phyloP scores from a whole-genome alignment of 495 filamentous ascomycete genomes.

The Talaromyces nanjingensis region DNA sequence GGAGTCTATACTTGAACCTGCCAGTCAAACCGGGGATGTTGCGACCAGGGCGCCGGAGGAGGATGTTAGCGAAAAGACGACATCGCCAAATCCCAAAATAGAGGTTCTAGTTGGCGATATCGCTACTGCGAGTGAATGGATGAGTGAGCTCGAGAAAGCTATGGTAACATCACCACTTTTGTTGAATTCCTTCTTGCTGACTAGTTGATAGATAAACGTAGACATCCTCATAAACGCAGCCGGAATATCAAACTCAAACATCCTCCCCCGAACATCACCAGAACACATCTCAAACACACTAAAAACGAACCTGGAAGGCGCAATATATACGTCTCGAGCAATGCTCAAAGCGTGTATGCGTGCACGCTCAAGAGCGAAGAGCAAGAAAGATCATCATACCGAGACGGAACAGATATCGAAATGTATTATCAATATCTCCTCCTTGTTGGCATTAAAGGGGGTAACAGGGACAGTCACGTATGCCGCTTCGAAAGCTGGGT shows the following conservation, averaged over 20 bases:
- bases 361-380: slow-evolving; percentile 24
- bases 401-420: slow-evolving; percentile 18
- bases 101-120: slow-evolving; percentile 41
- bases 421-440: slow-evolving; percentile 77
- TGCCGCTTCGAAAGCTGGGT: slow-evolving; percentile 72
- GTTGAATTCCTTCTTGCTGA: neutral
- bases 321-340: slow-evolving; percentile 56
- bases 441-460: slow-evolving; percentile 57
- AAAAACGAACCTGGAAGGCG: slow-evolving; percentile 62
- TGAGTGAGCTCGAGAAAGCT: slow-evolving; percentile 31
- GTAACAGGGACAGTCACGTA: slow-evolving; percentile 64
- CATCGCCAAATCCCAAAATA: neutral
- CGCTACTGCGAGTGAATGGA: slow-evolving; percentile 36
- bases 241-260: slow-evolving; percentile 53
- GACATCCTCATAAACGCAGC: slow-evolving; percentile 74
- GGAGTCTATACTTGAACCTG: neutral
- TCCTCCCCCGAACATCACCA: slow-evolving; percentile 42
- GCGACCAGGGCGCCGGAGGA: slow-evolving; percentile 18
- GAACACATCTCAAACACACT: slow-evolving; percentile 43
- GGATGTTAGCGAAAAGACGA: slow-evolving; percentile 13
- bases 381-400: neutral
- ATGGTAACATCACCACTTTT: slow-evolving; percentile 26
- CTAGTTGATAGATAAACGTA: slow-evolving; percentile 26
- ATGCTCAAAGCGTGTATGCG: slow-evolving; percentile 42
- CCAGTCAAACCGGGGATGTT: neutral